These are phyloP conservation scores for Penstemon newberryi DNA, from an alignment of 257 asterid genomes.

Conservation along the genomic window DNA sequence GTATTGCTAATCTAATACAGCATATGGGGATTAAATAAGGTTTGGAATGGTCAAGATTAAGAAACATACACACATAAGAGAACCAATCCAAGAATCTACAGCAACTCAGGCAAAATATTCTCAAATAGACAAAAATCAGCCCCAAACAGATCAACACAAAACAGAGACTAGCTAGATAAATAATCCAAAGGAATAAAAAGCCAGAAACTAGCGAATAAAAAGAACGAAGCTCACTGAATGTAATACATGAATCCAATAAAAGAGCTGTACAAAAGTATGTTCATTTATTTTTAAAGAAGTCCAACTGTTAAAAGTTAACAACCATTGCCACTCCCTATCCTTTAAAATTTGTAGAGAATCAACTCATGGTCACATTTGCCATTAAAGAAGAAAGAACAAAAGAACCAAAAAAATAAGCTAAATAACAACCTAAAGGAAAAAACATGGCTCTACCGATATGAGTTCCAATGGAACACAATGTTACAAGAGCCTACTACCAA, in stretches of 20 bases:
- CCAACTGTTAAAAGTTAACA: not conserved
- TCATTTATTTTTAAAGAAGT: not conserved
- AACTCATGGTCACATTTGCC: not conserved
- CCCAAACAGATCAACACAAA: no score
- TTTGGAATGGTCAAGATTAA: no score
- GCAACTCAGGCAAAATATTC: no score
- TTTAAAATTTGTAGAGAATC: conserved; percentile 24
- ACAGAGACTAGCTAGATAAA: no score
- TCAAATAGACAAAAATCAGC: no score
- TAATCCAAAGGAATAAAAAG: no score
- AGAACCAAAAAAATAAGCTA: not conserved
- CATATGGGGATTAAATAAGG: no score
- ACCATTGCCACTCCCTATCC: conserved; percentile 24
- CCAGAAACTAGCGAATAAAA: not conserved
- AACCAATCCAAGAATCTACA: no score
- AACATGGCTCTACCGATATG: not conserved
- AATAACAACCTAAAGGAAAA: not conserved
- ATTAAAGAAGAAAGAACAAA: not conserved
- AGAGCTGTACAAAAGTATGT: conserved; percentile 1
- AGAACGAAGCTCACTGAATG: not conserved
- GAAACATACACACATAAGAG: no score
- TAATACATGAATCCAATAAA: not conserved
- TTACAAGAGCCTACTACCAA: not conserved
- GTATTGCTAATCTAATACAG: no score
- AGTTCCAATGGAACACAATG: not conserved